Conservation (phyloP, 2,329 filamentous ascomycete species). For the Hymenoscyphus linearis region DNA sequence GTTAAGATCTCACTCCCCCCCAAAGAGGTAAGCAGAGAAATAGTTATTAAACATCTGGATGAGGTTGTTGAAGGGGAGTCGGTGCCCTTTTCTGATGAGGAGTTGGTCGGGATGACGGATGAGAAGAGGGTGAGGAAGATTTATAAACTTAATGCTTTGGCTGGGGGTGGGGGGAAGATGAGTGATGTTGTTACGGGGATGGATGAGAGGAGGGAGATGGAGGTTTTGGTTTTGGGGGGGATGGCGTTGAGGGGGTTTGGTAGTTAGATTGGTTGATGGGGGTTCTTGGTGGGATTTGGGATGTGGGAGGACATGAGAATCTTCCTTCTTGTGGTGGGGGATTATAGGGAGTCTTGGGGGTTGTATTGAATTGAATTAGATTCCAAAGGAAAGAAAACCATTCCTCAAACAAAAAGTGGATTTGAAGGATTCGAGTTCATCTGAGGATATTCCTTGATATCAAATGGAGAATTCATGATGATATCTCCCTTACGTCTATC, state of each 20-base stretch:
- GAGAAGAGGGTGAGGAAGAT: conserved; percentile 69
- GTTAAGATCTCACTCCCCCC: conserved; percentile 65
- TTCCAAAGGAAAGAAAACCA: too few species aligned
- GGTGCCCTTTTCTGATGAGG: conserved; percentile 56
- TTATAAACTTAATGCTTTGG: conserved; percentile 72
- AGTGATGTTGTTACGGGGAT: conserved; percentile 22
- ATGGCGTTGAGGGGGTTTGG: conserved; percentile 67
- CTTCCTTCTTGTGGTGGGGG: too few species aligned
- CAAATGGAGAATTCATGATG: too few species aligned
- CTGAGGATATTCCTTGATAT: too few species aligned
- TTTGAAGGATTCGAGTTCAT: too few species aligned
- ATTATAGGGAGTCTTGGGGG: too few species aligned
- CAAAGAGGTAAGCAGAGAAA: conserved; percentile 31
- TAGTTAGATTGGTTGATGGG: too few species aligned
- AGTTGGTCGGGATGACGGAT: conserved; percentile 57
- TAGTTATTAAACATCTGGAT: conserved; percentile 54
- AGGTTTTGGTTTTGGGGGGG: conserved; percentile 64
- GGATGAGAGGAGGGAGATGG: conserved; percentile 50
- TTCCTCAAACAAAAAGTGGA: too few species aligned
- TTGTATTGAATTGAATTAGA: too few species aligned
- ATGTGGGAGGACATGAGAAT: too few species aligned
- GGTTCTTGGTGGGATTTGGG: too few species aligned
- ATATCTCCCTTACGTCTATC: too few species aligned
- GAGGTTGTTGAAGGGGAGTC: conserved; percentile 56
- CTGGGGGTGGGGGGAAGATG: conserved; percentile 32